Evolutionary conservation across 352 stramenopile species (phyloP).

Genomic region (Pythium dissimile): DNA sequence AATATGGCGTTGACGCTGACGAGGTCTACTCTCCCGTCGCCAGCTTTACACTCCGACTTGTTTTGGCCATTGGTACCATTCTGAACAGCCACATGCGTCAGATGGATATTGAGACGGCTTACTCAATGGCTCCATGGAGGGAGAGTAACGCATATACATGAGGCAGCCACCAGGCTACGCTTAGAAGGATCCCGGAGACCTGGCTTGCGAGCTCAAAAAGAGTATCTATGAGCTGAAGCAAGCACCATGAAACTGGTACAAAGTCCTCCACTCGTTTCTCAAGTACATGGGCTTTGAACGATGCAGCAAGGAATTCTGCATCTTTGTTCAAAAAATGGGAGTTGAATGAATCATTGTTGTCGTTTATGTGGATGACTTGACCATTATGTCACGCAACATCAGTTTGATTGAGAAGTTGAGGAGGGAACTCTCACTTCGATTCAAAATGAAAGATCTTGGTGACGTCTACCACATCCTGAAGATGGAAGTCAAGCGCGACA

Average conservation of each 20-base stretch:
- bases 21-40: no score
- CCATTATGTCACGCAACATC: constrained; percentile 18
- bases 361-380: constrained; percentile 30
- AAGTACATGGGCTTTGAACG: constrained; percentile 4
- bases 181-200: not conserved
- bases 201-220: not conserved
- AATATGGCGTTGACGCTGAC: no score
- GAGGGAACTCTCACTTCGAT: constrained; percentile 17
- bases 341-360: constrained; percentile 24
- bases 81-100: not conserved
- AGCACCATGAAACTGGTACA: constrained; percentile 17
- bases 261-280: constrained; percentile 19
- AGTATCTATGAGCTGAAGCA: constrained; percentile 1
- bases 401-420: constrained; percentile 19
- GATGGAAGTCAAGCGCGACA: constrained; percentile 2
- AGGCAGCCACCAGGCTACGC: not conserved
- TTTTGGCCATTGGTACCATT: not conserved
- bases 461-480: constrained; percentile 33
- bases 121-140: not conserved
- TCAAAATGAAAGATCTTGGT: constrained; percentile 34
- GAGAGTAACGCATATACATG: constrained; percentile 1
- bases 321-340: constrained; percentile 29
- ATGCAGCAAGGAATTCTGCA: constrained; percentile 28
- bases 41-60: no score
- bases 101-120: not conserved